Evolutionary conservation across 495 filamentous ascomycete genomes (phyloP), one percentile per base, ranked within the genome.

Genomic region (Sabuloglossum arenarium): DNA sequence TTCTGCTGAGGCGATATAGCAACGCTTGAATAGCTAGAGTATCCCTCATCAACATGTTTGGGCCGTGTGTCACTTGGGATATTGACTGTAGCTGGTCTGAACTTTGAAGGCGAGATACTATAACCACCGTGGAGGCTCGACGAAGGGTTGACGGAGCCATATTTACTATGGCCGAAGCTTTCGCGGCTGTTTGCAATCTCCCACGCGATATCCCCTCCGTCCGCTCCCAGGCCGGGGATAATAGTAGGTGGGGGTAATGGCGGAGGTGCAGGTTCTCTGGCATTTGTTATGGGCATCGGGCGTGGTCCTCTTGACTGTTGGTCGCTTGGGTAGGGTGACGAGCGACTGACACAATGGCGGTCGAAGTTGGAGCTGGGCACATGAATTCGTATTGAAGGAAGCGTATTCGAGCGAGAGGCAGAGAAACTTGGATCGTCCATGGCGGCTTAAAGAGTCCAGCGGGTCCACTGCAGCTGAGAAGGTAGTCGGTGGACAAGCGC

Each of bases 201-300:
- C 76, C 75, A 81, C 53, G 74, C 78, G n/a, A 71, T 70, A 63
- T 82, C 80, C 58, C 75, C 70, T 31, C 76, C 77, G 58, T 70
- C 66, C 56, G 39, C 2, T 37, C 72, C 68, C 52, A 80, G 62
- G 53, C 74, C 77, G 51, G 65, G 69, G 43, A 82, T 74, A 54
- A 70, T 66, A 58, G 71, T 66, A 8, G 80, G 80, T 8, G 80
- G 80, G 50, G 80, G 80, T 59, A 83, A 69, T 57, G 80, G 78
- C 55, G 80, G 80, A 43, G 80, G 80, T 42, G 69, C 70, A 54
- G 64, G 67, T 42, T 74, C 64, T 53, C 62, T 67, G 52, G 72
- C 63, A 59, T 69, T 70, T 59, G 63, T 74, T 64, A 83, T 80
- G n/a, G 77, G 67, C 75, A 82, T 72, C 45, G 80, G 74, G 37